phyloP scores from a whole-genome alignment of 148 eudicot species.

The Polygonum maritimum region DNA sequence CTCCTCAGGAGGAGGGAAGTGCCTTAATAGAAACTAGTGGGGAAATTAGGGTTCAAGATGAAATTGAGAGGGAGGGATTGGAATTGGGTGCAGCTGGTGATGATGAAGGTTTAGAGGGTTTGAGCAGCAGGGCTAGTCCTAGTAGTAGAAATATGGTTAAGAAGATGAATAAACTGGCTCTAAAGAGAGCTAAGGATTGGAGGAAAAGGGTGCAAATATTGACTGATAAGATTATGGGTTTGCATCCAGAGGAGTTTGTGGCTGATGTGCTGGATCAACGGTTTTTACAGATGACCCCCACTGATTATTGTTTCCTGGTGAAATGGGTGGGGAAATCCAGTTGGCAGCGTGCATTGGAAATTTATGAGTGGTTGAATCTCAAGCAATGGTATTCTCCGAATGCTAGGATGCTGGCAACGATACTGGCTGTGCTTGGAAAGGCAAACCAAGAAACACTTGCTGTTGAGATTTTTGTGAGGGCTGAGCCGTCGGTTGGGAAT shows the following conservation, averaged over 20 bases:
- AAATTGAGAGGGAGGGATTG: slow-evolving; percentile 8
- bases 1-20: slow-evolving; percentile 8
- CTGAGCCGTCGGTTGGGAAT: slow-evolving; percentile 50
- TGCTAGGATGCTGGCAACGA: slow-evolving; percentile 82
- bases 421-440: slow-evolving; percentile 81
- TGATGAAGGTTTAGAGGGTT: slow-evolving; percentile 43
- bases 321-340: slow-evolving; percentile 73
- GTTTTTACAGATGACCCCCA: slow-evolving; percentile 77
- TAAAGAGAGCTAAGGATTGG: slow-evolving; percentile 93
- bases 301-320: slow-evolving; percentile 85
- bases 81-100: slow-evolving; percentile 13
- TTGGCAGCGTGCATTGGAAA: slow-evolving; percentile 90
- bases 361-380: slow-evolving; percentile 90
- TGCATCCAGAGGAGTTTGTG: slow-evolving; percentile 65
- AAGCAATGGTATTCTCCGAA: slow-evolving; percentile 74
- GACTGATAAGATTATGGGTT: slow-evolving; percentile 58
- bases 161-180: slow-evolving; percentile 77
- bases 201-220: slow-evolving; percentile 67
- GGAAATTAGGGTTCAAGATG: slow-evolving; percentile 14
- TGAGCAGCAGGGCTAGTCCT: slow-evolving; percentile 35
- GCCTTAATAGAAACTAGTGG: slow-evolving; percentile 12
- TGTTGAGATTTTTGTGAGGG: slow-evolving; percentile 65
- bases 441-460: slow-evolving; percentile 84
- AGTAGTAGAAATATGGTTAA: slow-evolving; percentile 56
- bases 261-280: slow-evolving; percentile 78